Base-by-base conservation (phyloP, 805 yeast genomes). In the Lachancea cidri region DNA sequence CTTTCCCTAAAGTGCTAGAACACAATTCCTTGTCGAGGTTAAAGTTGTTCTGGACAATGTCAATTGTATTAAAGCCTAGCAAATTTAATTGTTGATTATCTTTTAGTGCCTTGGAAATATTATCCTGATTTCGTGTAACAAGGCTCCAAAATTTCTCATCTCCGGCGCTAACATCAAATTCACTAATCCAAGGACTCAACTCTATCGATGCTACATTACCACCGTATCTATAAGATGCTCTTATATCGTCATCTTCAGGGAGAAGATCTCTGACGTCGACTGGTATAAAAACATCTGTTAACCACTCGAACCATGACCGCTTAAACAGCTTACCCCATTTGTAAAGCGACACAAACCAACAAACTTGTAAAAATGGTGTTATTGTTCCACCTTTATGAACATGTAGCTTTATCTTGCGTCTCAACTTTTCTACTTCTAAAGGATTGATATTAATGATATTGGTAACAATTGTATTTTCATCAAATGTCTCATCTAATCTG, bases 341-440 rank as follows among this genome's bases (percentile, higher is more conserved):
- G 20, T 47, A 41, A 33, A 55, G 34, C 4, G 57, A 37, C 3
- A 53, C 42, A 32, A 52, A 46, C 35, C 50, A 43, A 25, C 50
- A 46, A 0, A 58, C 45, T 40, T 57, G 60, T 17, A 57, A 32
- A 27, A 57, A 50, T 2, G 59, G 57, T 3, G 60, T 57, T 31
- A 57, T 36, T 3, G 60, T 53, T 33, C 46, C 47, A 13, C 36
- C 35, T 7, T 16, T 42, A 30, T 44, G 37, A 13, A 38, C 30
- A 14, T 49, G 41, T 15, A 25, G 25, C 20, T 49, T 47, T 4
- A 54, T 39, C 11, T 19, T 31, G 3, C 17, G 13, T 29, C 45
- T 49, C 6, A 57, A 45, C 6, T 33, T 24, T 4, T 17, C 15
- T 6, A 54, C 30, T 29, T 50, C 43, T 2, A 29, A 39, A 6